Base-by-base conservation (phyloP, 2,329 filamentous ascomycete genomes). In the Chaetomium olivaceum region DNA sequence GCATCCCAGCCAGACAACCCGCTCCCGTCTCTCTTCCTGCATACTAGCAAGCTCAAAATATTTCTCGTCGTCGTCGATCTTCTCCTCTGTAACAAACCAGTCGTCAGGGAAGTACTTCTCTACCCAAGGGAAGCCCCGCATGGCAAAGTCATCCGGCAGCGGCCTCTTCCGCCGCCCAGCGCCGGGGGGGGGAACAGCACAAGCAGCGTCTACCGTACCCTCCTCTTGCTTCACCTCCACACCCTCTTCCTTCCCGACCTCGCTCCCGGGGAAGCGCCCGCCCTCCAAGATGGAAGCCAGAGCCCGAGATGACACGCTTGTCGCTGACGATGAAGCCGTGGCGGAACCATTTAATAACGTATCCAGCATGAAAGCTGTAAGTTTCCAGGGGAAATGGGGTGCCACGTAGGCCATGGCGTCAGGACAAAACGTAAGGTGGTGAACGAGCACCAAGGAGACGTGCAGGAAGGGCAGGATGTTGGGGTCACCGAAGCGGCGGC, bases 11-110 rank as follows among this genome's bases (percentile, higher is more conserved):
- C 84, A 89, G 0, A 91, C 72, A 0, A 89, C 83, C 0, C 89
- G 80, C 61, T 87, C 84, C 39, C 81, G 82, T 6, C 89, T 79
- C 21, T 84, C 78, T 19, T 82, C 81, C 0, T 79, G 80, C 73
- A 88, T 88, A 0, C 85, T 88, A 0, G 86, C 77, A 0, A 85
- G 76, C 71, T 91, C 89, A 55, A 91, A 83, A 19, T 83, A 83
- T 51, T 87, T 84, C 67, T 91, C 88, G 12, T 89, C 87, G n/a
- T 91, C 88, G 29, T 91, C 88, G 5, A 87, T 80, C 65, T 83
- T 82, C 1, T 83, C 81, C n/a, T 70, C 64, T 0, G 73, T 62
- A 0, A 74, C 70, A 71, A 91, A 91, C 85, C 85, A 91, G 0
- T 80, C 77, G 0, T 75, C 63, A 0, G 88, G 87, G 61, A 85